Evolutionary conservation across 805 yeast genomes (phyloP).

Genomic region (Ascoidea tarda): DNA sequence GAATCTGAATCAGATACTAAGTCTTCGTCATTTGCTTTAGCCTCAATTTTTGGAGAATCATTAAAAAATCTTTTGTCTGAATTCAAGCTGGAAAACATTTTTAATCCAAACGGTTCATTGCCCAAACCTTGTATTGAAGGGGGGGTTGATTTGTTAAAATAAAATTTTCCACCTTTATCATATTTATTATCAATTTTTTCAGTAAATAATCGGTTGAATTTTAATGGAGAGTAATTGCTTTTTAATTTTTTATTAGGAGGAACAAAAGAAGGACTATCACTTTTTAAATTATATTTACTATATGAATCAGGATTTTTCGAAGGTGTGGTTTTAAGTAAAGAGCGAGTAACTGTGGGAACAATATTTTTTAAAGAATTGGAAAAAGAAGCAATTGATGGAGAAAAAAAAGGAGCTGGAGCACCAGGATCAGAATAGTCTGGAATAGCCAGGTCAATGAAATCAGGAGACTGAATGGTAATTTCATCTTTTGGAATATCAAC

Average conservation of each 20-base stretch:
- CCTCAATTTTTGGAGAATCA: too few species aligned
- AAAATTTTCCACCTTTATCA: constrained; percentile 82
- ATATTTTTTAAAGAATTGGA: constrained; percentile 7
- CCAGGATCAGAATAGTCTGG: constrained; percentile 61
- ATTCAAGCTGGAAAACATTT: background rate
- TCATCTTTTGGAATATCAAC: constrained; percentile 45
- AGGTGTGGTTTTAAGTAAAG: too few species aligned
- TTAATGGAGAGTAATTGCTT: constrained; percentile 72
- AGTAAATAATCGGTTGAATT: constrained; percentile 68
- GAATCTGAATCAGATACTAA: constrained; percentile 11
- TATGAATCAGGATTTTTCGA: too few species aligned
- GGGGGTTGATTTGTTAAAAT: constrained; percentile 22
- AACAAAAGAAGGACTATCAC: too few species aligned
- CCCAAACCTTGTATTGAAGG: constrained; percentile 4
- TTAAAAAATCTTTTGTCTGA: background rate
- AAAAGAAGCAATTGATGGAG: constrained; percentile 27
- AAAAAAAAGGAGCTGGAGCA: constrained; percentile 59
- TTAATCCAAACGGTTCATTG: background rate
- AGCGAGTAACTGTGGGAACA: too few species aligned
- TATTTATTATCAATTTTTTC: constrained; percentile 75
- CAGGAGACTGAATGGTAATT: constrained; percentile 30
- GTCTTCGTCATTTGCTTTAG: constrained; percentile 11
- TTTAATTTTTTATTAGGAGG: constrained; percentile 10
- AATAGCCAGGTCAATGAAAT: constrained; percentile 21
- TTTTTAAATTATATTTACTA: too few species aligned